Evolutionary conservation across 306 rosid species (phyloP).

Genomic region (Amphicarpaea edgeworthii): DNA sequence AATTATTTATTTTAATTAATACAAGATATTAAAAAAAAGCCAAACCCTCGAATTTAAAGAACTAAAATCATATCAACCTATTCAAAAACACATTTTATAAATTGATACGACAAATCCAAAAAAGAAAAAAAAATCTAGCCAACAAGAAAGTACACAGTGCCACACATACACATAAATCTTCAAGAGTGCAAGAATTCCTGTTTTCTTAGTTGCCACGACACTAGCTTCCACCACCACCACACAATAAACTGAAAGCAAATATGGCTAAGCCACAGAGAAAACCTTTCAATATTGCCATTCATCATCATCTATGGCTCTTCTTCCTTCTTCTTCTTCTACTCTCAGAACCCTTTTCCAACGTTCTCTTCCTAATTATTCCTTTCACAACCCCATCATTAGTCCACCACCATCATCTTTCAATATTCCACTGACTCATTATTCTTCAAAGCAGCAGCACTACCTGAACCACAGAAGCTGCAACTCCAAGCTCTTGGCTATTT

Average conservation of each 20-base stretch:
- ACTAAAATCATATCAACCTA: no score
- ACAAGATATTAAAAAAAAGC: no score
- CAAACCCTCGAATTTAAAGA: no score
- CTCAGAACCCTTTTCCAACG: conserved; percentile 37
- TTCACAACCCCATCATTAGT: conserved; percentile 40
- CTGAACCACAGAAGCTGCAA: conserved; percentile 28
- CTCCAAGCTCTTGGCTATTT: conserved; percentile 40
- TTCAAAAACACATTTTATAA: neutral
- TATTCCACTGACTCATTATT: conserved; percentile 11
- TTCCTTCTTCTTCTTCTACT: conserved; percentile 45
- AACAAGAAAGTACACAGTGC: neutral
- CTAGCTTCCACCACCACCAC: conserved; percentile 52
- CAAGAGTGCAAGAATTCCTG: conserved; percentile 29
- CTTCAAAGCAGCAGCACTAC: conserved; percentile 42
- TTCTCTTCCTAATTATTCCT: conserved; percentile 32
- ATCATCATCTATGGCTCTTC: conserved; percentile 58
- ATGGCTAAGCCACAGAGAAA: conserved; percentile 34
- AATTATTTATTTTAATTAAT: no score
- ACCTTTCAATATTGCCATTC: conserved; percentile 35
- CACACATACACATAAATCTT: neutral
- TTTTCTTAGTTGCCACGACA: conserved; percentile 35
- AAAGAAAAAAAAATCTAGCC: neutral
- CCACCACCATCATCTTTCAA: conserved; percentile 34
- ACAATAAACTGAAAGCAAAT: conserved; percentile 43
- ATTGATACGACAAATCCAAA: neutral